Conservation (phyloP, 495 filamentous ascomycete species). For the Podospora anserina region DNA sequence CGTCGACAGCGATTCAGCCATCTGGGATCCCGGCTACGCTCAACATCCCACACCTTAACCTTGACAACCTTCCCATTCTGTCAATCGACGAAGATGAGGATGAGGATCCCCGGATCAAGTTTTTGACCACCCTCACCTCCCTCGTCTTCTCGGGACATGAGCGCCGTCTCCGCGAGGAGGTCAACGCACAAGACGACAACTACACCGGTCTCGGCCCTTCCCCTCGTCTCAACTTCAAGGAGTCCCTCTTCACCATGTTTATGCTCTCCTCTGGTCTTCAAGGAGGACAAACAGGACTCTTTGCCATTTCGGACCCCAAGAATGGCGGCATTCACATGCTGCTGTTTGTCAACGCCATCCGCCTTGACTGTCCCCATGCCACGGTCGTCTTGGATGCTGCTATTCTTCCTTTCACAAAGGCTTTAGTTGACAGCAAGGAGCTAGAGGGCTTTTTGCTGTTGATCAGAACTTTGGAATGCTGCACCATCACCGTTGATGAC, state of each 20-base stretch:
- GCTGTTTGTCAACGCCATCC: constrained; percentile 40
- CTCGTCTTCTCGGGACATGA: constrained; percentile 43
- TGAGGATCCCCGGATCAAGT: constrained; percentile 28
- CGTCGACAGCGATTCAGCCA: constrained; percentile 18
- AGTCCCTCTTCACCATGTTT: constrained; percentile 47
- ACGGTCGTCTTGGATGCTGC: constrained; percentile 48
- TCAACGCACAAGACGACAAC: constrained; percentile 11
- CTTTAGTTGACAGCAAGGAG: constrained; percentile 23
- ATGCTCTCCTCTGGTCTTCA: constrained; percentile 43
- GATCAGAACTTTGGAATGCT: constrained; percentile 26
- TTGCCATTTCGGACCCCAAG: constrained; percentile 33
- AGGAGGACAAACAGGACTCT: constrained; percentile 35
- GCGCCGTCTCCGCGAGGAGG: constrained; percentile 30
- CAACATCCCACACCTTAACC: constrained; percentile 42
- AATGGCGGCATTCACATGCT: constrained; percentile 37
- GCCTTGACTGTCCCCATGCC: constrained; percentile 40
- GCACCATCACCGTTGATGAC: constrained; percentile 36
- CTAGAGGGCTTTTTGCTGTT: constrained; percentile 32
- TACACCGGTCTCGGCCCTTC: background rate
- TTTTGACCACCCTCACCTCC: constrained; percentile 37
- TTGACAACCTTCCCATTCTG: constrained; percentile 43
- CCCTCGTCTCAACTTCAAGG: constrained; percentile 46
- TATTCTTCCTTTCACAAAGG: constrained; percentile 42
- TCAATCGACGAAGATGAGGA: constrained; percentile 19
- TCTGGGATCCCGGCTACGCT: constrained; percentile 29